A percentile compares a stretch with the other conserved stretches of the same genome.
These are phyloP conservation scores for Anisogramma anomala DNA, from an alignment of 2,329 filamentous ascomycete species.

Conservation along the genomic window DNA sequence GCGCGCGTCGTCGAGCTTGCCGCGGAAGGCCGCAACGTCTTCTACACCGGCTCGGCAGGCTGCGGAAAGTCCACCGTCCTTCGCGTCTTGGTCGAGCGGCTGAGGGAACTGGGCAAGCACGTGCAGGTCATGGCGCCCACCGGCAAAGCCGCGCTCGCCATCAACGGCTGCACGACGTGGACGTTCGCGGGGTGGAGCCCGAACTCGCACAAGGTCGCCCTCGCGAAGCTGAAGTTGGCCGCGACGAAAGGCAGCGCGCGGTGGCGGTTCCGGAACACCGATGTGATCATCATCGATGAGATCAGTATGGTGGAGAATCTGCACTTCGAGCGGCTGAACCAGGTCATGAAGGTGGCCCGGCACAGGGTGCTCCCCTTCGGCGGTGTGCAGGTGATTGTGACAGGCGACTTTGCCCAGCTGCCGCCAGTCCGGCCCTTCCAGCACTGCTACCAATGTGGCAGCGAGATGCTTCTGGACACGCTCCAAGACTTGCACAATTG, in stretches of 20 bases:
- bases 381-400: slow-evolving; percentile 43
- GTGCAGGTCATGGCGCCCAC: slow-evolving; percentile 49
- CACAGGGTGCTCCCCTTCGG: slow-evolving; percentile 23
- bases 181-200: slow-evolving; percentile 46
- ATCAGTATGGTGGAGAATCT: slow-evolving; percentile 53
- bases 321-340: slow-evolving; percentile 40
- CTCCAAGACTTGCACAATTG: too few species aligned
- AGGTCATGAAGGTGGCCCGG: slow-evolving; percentile 30
- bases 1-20: slow-evolving; percentile 38
- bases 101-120: slow-evolving; percentile 22
- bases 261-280: slow-evolving; percentile 29
- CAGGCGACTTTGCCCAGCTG: slow-evolving; percentile 50
- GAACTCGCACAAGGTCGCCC: slow-evolving; percentile 29
- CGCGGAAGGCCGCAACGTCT: slow-evolving; percentile 41
- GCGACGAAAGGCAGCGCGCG: slow-evolving; percentile 22
- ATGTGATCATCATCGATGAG: slow-evolving; percentile 53
- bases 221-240: slow-evolving; percentile 24
- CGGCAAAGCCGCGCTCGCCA: slow-evolving; percentile 44
- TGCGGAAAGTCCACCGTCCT: slow-evolving; percentile 47
- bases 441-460: slow-evolving; percentile 38
- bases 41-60: slow-evolving; percentile 53
- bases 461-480: too few species aligned
- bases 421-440: slow-evolving; percentile 47
- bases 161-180: slow-evolving; percentile 45
- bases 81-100: slow-evolving; percentile 32